Evolutionary conservation across 495 filamentous ascomycete species (phyloP).

Genomic region (Penicillium ochrochloron): DNA sequence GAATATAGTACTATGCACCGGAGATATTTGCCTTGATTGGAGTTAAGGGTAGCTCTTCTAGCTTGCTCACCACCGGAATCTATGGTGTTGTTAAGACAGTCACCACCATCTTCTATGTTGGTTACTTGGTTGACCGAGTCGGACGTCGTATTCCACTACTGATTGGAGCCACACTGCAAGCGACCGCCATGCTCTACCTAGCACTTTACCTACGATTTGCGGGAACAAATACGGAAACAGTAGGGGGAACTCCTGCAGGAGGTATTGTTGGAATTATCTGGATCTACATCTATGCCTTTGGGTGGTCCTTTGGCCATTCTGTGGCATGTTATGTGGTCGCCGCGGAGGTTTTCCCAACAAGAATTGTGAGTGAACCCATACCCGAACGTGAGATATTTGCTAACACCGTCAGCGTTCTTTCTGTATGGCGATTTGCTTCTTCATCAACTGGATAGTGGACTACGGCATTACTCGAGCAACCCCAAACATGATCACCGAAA

Average conservation of each 20-base stretch:
- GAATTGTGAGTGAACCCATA: conserved; percentile 28
- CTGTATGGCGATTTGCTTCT: conserved; percentile 33
- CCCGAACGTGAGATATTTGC: neutral
- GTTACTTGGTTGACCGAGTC: conserved; percentile 57
- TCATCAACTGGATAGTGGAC: conserved; percentile 33
- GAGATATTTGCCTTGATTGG: conserved; percentile 50
- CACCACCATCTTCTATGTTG: conserved; percentile 60
- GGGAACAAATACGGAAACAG: conserved; percentile 53
- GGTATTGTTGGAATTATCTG: conserved; percentile 62
- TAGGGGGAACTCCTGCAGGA: conserved; percentile 43
- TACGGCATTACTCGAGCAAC: conserved; percentile 34
- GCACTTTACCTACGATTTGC: conserved; percentile 53
- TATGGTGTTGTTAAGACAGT: conserved; percentile 52
- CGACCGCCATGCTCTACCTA: conserved; percentile 71
- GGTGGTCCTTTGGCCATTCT: conserved; percentile 36
- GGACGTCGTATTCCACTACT: conserved; percentile 60
- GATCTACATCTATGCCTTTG: conserved; percentile 68
- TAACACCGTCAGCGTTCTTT: conserved; percentile 21
- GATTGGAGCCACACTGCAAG: conserved; percentile 65
- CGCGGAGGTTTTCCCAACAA: conserved; percentile 32
- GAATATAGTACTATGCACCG: conserved; percentile 42
- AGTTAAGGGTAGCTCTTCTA: conserved; percentile 35
- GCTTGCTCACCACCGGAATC: conserved; percentile 47
- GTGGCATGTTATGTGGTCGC: conserved; percentile 35
- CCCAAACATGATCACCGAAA: conserved; percentile 35